Evolutionary conservation across 352 stramenopile species (phyloP).

Genomic region (Phytophthora fragariaefolia): DNA sequence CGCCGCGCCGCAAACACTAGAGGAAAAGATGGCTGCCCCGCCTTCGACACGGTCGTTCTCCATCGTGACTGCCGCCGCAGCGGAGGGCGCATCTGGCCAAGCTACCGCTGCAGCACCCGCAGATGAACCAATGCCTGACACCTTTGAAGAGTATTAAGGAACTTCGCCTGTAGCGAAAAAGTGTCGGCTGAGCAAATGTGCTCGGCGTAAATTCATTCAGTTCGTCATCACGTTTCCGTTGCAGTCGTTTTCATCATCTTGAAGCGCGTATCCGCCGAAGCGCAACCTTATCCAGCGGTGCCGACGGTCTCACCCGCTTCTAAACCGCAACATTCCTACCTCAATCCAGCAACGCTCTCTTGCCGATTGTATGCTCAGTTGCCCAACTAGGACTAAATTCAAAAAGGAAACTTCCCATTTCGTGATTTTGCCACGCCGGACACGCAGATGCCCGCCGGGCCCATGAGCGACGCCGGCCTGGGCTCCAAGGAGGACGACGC

Average conservation of each 20-base stretch:
- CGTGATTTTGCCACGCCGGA: conserved; percentile 21
- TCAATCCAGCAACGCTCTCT: conserved; percentile 12
- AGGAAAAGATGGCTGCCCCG: conserved; percentile 46
- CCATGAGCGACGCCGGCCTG: conserved; percentile 30
- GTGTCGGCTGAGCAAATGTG: not conserved
- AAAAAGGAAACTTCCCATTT: conserved; percentile 33
- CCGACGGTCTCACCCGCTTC: not conserved
- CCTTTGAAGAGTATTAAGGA: conserved; percentile 29
- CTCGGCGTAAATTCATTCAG: not conserved
- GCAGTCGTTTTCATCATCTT: not conserved
- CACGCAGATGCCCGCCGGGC: conserved; percentile 22
- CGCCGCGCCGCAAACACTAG: conserved; percentile 34
- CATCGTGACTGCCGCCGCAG: conserved; percentile 48
- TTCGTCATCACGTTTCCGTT: not conserved
- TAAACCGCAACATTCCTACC: conserved; percentile 4
- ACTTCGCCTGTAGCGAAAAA: conserved; percentile 1
- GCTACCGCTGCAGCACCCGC: conserved; percentile 14
- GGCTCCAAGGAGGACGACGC: conserved; percentile 51
- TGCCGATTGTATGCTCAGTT: not conserved
- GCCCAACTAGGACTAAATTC: conserved; percentile 4
- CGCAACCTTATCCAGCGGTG: not conserved
- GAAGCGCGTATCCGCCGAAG: conserved; percentile 11
- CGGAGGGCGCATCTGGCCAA: conserved; percentile 33
- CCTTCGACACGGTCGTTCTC: conserved; percentile 42
- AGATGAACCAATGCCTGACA: conserved; percentile 50